Percentiles rank a stretch among this genome's conserved stretches.
Conservation (phyloP, 176 grass and related monocot genomes). For the Oryza rufipogon region DNA sequence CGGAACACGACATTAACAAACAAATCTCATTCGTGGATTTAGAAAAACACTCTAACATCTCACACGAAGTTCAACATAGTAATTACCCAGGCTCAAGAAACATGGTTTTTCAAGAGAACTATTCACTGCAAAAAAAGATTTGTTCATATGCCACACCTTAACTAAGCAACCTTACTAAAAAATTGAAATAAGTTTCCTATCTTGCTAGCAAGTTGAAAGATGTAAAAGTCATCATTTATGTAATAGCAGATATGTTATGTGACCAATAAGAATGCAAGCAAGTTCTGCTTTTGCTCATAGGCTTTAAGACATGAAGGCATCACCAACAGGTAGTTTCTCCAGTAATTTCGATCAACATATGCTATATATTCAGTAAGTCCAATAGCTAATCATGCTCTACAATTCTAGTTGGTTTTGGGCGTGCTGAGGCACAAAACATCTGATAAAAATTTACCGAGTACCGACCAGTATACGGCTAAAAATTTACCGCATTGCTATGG, state of each 20-base stretch:
- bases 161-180: neutral
- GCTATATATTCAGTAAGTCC: neutral
- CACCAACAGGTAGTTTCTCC: neutral
- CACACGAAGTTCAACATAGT: constrained; percentile 1
- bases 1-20: neutral
- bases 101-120: constrained; percentile 13
- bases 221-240: neutral
- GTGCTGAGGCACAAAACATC: neutral
- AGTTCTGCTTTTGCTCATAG: neutral
- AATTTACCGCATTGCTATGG: neutral
- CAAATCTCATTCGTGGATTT: neutral
- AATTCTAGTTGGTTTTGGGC: constrained; percentile 5
- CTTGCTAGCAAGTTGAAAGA: neutral
- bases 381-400: neutral
- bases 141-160: neutral
- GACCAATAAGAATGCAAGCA: constrained; percentile 1
- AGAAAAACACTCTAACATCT: neutral
- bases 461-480: neutral
- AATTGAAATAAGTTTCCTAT: constrained; percentile 13
- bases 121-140: neutral
- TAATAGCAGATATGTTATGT: neutral
- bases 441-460: too few species aligned
- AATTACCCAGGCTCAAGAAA: constrained; percentile 24
- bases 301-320: neutral
- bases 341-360: neutral